Evolutionary conservation across 2,329 filamentous ascomycete genomes (phyloP).

Genomic region (Aureobasidium sp.): DNA sequence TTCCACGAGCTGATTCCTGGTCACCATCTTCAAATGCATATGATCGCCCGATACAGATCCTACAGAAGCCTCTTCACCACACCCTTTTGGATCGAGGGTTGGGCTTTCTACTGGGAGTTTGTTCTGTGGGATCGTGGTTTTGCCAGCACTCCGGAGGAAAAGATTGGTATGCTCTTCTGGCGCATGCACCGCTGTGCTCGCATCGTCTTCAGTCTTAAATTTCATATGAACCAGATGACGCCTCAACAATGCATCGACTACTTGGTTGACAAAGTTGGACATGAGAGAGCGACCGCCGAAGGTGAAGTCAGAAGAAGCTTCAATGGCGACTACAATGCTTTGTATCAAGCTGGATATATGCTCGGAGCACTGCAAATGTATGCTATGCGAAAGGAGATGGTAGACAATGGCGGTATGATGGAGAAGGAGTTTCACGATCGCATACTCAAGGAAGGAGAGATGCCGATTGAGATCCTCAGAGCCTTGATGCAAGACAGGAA

Average conservation of each 20-base stretch:
- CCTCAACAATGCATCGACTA: conserved; percentile 49
- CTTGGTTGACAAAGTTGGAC: conserved; percentile 48
- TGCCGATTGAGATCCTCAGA: conserved; percentile 48
- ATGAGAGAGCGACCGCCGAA: conserved; percentile 52
- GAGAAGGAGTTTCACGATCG: conserved; percentile 52
- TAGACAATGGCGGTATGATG: conserved; percentile 31
- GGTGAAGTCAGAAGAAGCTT: conserved; percentile 52
- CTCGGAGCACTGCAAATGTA: conserved; percentile 51
- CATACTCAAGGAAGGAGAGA: conserved; percentile 43
- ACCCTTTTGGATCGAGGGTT: conserved; percentile 53
- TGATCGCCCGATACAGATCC: conserved; percentile 39
- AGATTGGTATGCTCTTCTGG: conserved; percentile 54
- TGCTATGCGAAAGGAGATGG: conserved; percentile 41
- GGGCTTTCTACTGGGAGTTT: conserved; percentile 56
- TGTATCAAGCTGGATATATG: conserved; percentile 55
- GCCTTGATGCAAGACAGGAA: conserved; percentile 39
- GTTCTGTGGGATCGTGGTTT: conserved; percentile 49
- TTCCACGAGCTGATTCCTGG: conserved; percentile 57
- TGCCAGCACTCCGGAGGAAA: conserved; percentile 42
- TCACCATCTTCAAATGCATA: conserved; percentile 47
- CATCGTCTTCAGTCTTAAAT: conserved; percentile 51
- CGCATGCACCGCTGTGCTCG: conserved; percentile 54
- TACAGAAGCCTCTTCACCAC: conserved; percentile 48
- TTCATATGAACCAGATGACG: conserved; percentile 48
- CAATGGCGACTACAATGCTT: conserved; percentile 47